Percentiles rank a stretch among this genome's conserved stretches.
Conservation (phyloP, 768 basidiomycete species). For the Suillus hirtellus region DNA sequence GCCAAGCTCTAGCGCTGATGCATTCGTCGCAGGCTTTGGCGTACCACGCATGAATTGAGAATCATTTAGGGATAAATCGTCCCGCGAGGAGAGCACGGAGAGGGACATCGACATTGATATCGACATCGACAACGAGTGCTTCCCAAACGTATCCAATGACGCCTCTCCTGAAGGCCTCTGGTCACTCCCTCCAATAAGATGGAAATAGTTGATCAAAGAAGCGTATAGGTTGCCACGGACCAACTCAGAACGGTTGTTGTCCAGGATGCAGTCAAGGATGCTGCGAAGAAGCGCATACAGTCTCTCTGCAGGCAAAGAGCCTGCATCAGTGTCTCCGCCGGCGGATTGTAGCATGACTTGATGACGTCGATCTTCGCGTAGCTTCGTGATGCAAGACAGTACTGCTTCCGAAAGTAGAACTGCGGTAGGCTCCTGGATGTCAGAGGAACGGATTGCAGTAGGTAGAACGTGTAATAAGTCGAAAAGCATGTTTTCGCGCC, state of each 20-base stretch:
- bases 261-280: slow-evolving; percentile 72
- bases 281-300: slow-evolving; percentile 72
- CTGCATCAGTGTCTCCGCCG: slow-evolving; percentile 60
- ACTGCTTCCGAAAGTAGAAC: slow-evolving; percentile 83
- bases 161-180: slow-evolving; percentile 16
- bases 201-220: slow-evolving; percentile 84
- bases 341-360: slow-evolving; percentile 68
- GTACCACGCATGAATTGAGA: slow-evolving; percentile 34
- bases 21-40: slow-evolving; percentile 15
- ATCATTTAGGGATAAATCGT: slow-evolving; percentile 40
- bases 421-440: slow-evolving; percentile 69
- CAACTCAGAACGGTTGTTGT: slow-evolving; percentile 77
- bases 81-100: slow-evolving; percentile 39
- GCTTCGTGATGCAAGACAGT: slow-evolving; percentile 79
- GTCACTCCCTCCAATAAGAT: slow-evolving; percentile 47
- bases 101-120: slow-evolving; percentile 32
- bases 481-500: slow-evolving; percentile 85
- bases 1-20: slow-evolving; percentile 55
- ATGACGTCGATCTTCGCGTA: slow-evolving; percentile 80
- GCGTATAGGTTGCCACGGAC: slow-evolving; percentile 96
- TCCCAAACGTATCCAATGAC: slow-evolving; percentile 23
- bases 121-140: slow-evolving; percentile 28
- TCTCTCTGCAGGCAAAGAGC: slow-evolving; percentile 78
- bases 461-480: slow-evolving; percentile 87
- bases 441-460: slow-evolving; percentile 59